These are phyloP conservation scores for Petunia axillaris DNA, from an alignment of 257 asterid genomes.

Conservation along the genomic window DNA sequence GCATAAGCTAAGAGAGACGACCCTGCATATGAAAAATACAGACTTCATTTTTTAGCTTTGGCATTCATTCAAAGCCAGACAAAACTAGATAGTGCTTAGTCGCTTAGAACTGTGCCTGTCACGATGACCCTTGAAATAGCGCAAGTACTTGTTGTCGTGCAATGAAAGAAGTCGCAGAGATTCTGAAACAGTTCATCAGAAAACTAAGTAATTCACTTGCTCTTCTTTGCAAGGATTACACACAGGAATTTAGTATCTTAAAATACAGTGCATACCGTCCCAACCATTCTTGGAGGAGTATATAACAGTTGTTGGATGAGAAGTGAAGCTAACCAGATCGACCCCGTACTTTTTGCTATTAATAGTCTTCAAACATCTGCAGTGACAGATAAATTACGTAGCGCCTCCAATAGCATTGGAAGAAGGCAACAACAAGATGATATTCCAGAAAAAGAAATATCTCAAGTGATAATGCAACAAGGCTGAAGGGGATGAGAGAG, in stretches of 20 bases:
- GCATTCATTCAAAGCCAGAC: neutral
- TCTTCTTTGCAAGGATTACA: neutral
- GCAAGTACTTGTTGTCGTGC: constrained; percentile 95
- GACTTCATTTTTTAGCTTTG: neutral
- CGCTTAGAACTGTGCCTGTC: constrained; percentile 62
- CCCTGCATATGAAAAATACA: constrained; percentile 53
- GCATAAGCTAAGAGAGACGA: constrained; percentile 88
- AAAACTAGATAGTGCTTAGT: constrained; percentile 15
- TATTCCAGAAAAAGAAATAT: neutral
- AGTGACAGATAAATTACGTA: neutral
- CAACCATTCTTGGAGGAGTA: constrained; percentile 99
- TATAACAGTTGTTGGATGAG: constrained; percentile 94
- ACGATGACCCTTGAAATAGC: constrained; percentile 99
- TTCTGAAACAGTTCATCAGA: constrained; percentile 59
- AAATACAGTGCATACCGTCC: constrained; percentile 70
- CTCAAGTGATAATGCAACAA: neutral
- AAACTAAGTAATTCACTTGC: neutral
- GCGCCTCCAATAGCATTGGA: constrained; percentile 5
- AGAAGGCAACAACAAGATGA: neutral
- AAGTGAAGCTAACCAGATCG: constrained; percentile 94
- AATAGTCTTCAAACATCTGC: constrained; percentile 93
- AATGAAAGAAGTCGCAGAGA: constrained; percentile 95
- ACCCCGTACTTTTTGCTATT: constrained; percentile 97
- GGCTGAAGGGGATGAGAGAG: neutral
- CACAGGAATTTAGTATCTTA: constrained; percentile 4